Evolutionary conservation across 2,329 filamentous ascomycete species (phyloP), one percentile per base, ranked within the genome.

Genomic region (Trichoderma arundinaceum): DNA sequence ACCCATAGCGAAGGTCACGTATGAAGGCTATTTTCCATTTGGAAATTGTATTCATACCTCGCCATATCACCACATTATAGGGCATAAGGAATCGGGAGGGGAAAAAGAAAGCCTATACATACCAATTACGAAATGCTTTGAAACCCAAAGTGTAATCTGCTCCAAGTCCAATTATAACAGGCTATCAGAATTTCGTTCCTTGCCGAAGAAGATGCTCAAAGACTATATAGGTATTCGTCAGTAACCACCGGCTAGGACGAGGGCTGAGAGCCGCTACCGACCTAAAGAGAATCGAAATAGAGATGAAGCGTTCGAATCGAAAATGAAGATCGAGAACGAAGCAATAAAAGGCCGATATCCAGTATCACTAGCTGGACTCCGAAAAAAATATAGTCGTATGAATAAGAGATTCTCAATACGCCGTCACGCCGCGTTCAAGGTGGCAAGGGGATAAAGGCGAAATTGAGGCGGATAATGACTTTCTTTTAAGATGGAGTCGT

Each of bases 341-440:
- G 75, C 71, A 35, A 35, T 35, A 74, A 73, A 73, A 70, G 44
- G 73, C 72, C 69, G 72, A 69, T 76, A 71, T 76, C 72, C 72
- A 78, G 75, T 76, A 74, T 74, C 69, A 73, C 74, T 72, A 71
- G 72, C 74, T 71, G 74, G 72, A 78, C 74, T 76, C 74, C 73
- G 73, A 76, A 59, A 77, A 41, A 48, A n/a, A 49, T 74, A 74
- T 74, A 74, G 74, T 74, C 74, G 74, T 74, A 51, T 2, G 57
- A 60, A 74, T 73, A 75, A 76, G 70, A 75, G 71, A 73, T 69
- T 76, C 71, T 77, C 71, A 72, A 74, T 74, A 80, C 77, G 76
- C 77, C 77, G 72, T 76, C 77, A 79, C 78, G 77, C 77, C 76
- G 71, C 68, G 73, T 72, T 72, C 51, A 69, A 71, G 70, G 72